Evolutionary conservation across 306 rosid genomes (phyloP).

Genomic region (Senna siamea): DNA sequence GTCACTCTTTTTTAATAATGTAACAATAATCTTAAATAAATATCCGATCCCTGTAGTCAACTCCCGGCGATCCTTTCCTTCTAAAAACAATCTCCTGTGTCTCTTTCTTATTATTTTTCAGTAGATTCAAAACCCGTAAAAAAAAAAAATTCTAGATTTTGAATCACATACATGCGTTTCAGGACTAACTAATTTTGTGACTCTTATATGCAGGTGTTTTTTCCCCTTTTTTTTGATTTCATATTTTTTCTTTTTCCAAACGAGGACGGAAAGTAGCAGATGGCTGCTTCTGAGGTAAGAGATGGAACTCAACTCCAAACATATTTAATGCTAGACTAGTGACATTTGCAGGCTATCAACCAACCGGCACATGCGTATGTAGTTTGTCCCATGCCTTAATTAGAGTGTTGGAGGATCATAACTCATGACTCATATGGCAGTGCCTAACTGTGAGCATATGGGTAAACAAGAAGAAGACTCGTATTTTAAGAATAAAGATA

Average conservation of each 20-base stretch:
- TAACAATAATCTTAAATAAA: neutral
- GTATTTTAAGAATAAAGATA: too few species aligned
- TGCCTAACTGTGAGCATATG: neutral
- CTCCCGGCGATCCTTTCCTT: neutral
- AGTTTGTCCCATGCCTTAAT: too few species aligned
- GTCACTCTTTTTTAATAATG: neutral
- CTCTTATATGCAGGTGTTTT: slow-evolving; percentile 30
- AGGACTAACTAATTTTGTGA: slow-evolving; percentile 24
- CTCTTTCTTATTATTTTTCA: neutral
- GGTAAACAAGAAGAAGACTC: too few species aligned
- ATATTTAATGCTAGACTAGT: neutral
- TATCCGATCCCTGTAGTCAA: neutral
- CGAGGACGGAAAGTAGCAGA: slow-evolving; percentile 39
- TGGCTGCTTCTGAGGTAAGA: slow-evolving; percentile 71
- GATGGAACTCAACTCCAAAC: slow-evolving; percentile 7
- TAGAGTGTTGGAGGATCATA: too few species aligned
- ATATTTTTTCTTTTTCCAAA: slow-evolving; percentile 18
- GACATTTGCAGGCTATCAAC: neutral
- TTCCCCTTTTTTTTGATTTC: neutral
- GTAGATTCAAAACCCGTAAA: neutral
- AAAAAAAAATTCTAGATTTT: neutral
- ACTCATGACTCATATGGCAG: neutral
- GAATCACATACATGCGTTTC: slow-evolving; percentile 14
- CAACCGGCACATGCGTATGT: too few species aligned
- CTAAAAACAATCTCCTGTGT: neutral